phyloP scores from a whole-genome alignment of 371 early-diverging fungal species.

The Parasitella parasitica region DNA sequence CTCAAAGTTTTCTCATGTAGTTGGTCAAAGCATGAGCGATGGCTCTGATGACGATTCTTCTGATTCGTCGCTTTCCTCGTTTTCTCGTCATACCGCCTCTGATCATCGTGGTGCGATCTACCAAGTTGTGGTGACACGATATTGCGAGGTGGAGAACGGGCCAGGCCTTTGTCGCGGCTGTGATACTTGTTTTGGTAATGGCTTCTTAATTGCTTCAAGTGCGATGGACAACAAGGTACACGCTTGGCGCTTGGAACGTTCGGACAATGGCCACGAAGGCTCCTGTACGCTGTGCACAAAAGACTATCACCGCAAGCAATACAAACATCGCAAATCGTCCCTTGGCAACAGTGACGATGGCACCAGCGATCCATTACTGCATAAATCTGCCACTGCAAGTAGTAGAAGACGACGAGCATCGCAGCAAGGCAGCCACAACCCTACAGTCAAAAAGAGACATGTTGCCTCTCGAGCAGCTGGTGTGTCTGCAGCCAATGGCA shows the following conservation, averaged over 20 bases:
- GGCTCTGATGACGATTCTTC: not conserved
- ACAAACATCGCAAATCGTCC: conserved; percentile 19
- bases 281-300: conserved; percentile 23
- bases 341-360: conserved; percentile 1
- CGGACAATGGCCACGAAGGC: conserved; percentile 15
- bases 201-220: conserved; percentile 36
- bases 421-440: not conserved
- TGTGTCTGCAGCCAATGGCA: not conserved
- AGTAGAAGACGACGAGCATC: conserved; percentile 3
- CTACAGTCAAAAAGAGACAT: not conserved
- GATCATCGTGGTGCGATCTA: conserved; percentile 29
- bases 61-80: not conserved
- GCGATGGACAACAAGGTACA: conserved; percentile 29
- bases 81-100: not conserved
- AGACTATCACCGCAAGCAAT: conserved; percentile 33
- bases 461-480: not conserved
- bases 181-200: conserved; percentile 37
- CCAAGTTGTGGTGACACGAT: conserved; percentile 29
- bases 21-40: not conserved
- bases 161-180: conserved; percentile 25
- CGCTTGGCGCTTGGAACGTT: conserved; percentile 31
- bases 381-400: not conserved
- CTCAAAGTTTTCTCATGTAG: conserved; percentile 1
- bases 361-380: not conserved
- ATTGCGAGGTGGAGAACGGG: conserved; percentile 33